phyloP scores from a whole-genome alignment of 2,329 filamentous ascomycete genomes.

The Penicillium sp. region DNA sequence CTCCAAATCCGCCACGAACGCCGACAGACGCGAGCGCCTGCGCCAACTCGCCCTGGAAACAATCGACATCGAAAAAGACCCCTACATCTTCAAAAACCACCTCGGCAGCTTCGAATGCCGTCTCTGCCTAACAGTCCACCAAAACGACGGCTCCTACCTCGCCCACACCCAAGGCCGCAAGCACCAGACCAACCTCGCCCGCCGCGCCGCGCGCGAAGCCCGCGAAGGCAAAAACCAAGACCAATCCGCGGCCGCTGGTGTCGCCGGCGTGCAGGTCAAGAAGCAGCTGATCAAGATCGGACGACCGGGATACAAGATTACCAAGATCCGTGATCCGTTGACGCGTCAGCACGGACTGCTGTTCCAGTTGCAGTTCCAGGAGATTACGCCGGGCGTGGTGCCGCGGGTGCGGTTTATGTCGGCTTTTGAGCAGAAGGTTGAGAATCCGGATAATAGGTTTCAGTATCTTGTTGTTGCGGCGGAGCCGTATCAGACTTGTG shows the following conservation, averaged over 20 bases:
- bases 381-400: slow-evolving; percentile 69
- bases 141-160: slow-evolving; percentile 98
- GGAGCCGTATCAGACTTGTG: slow-evolving; percentile 96
- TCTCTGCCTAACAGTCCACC: slow-evolving; percentile 93
- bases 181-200: slow-evolving; percentile 96
- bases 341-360: slow-evolving; percentile 84
- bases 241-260: slow-evolving; percentile 64
- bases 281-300: slow-evolving; percentile 92
- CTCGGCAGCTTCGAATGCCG: slow-evolving; percentile 97
- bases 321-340: slow-evolving; percentile 85
- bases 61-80: slow-evolving; percentile 98
- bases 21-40: slow-evolving; percentile 92
- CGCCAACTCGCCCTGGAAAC: slow-evolving; percentile 97
- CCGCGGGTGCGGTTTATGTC: slow-evolving; percentile 96
- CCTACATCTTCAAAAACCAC: slow-evolving; percentile 99
- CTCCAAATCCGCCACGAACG: slow-evolving; percentile 87
- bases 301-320: slow-evolving; percentile 94
- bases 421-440: slow-evolving; percentile 91
- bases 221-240: slow-evolving; percentile 71
- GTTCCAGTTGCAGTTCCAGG: slow-evolving; percentile 95
- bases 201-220: slow-evolving; percentile 91
- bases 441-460: slow-evolving; percentile 87
- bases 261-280: slow-evolving; percentile 73
- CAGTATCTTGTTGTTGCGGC: slow-evolving; percentile 94
- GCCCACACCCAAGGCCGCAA: slow-evolving; percentile 98